Evolutionary conservation across 129 eudicot genomes (phyloP), one percentile per base, ranked within the genome.

Genomic region (Glebionis coronaria): DNA sequence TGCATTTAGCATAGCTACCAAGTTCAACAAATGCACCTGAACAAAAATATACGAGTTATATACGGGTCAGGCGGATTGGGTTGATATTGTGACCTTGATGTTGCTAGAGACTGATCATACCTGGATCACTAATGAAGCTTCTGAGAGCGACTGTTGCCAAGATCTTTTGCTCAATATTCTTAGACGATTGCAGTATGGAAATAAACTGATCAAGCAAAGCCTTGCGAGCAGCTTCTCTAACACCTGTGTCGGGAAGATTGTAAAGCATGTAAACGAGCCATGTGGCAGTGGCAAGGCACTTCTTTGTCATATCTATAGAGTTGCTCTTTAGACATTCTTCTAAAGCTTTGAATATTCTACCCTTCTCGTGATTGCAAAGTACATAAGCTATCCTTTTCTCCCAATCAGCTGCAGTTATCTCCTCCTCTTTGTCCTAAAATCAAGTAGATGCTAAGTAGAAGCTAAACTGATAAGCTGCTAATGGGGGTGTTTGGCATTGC

Each of bases 261-360:
- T 82, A 85, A 44, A 88, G 91, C 91, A 82, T 85, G 82, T 85
- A 63, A n/a, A 84, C 71, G 28, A 88, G 96, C 96, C 96, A 88
- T 2, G 96, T 88, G 68, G 88, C 71, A 1, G 66, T 76, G 18
- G 81, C 72, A 67, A 85, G 91, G 62, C 88, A 72, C 51, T 82
- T 75, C 21, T 85, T 85, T 40, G 88, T 81, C 75, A 88, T 79
- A 44, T 85, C 86, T 76, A 88, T 56, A 18, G 91, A 88, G 21
- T 76, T 82, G 65, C 88, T 85, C 78, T 78, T 76, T 5, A 88
- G 78, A 70, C 91, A 82, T 76, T 80, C 87, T 76, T 85, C 91
- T 58, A 88, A 51, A 45, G 88, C 89, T 61, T 64, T 71, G 50
- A 88, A 88, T 15, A 88, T 88, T 21, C 28, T 38, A 25, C 96